phyloP scores from a whole-genome alignment of 139 green algal species.

The Ulvella scutata region DNA sequence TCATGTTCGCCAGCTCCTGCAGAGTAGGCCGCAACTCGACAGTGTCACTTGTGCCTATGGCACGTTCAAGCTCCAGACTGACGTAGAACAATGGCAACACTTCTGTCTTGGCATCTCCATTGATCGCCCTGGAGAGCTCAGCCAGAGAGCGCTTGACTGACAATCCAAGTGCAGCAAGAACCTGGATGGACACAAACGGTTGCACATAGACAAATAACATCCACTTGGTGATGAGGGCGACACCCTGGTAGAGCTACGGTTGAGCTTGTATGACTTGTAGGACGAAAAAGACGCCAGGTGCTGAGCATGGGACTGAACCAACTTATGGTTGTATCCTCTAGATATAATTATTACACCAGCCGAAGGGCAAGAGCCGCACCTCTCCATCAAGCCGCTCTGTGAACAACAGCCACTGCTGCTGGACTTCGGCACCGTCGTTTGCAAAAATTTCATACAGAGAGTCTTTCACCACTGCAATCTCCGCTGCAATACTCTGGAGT shows the following conservation, averaged over 20 bases:
- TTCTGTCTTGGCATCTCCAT: slow-evolving; percentile 66
- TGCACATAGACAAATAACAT: too few species aligned
- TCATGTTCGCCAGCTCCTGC: slow-evolving; percentile 66
- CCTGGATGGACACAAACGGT: too few species aligned
- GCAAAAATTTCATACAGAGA: not conserved
- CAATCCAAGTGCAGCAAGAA: not conserved
- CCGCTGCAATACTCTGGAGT: not conserved
- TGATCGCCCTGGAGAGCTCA: slow-evolving; percentile 66
- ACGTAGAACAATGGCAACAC: slow-evolving; percentile 66
- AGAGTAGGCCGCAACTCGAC: slow-evolving; percentile 46
- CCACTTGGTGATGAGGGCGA: too few species aligned
- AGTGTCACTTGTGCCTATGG: slow-evolving; percentile 25
- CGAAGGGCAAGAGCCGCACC: too few species aligned
- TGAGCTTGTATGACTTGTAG: too few species aligned
- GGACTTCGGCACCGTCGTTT: not conserved
- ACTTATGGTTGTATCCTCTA: too few species aligned
- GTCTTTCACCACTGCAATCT: not conserved
- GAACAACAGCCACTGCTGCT: slow-evolving; percentile 1
- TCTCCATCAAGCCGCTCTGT: not conserved
- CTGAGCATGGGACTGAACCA: too few species aligned
- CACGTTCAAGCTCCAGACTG: slow-evolving; percentile 38
- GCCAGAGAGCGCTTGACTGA: slow-evolving; percentile 2
- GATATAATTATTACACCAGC: too few species aligned
- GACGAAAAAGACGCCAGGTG: too few species aligned
- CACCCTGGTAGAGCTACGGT: too few species aligned